Conservation (phyloP, 2,329 filamentous ascomycete genomes). For the Endoconidiophora polonica region DNA sequence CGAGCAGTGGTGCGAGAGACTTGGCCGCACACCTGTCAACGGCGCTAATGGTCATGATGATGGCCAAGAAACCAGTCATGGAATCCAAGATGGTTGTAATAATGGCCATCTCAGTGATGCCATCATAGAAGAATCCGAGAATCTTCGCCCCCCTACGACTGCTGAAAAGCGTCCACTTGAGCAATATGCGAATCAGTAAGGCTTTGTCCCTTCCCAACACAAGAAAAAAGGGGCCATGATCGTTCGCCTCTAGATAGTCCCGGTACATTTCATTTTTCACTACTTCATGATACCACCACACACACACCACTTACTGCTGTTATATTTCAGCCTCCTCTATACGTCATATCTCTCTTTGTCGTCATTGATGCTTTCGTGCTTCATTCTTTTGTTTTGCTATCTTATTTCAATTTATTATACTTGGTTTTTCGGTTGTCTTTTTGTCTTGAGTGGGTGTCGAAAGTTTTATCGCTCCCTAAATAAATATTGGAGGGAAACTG, state of each 20-base stretch:
- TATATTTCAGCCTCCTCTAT: neutral
- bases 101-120: slow-evolving; percentile 13
- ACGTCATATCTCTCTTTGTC: neutral
- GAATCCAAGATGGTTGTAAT: neutral
- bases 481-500: neutral
- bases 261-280: neutral
- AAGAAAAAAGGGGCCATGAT: too few relatives aligned
- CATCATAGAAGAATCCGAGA: slow-evolving; percentile 15
- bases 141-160: slow-evolving; percentile 15
- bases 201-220: too few relatives aligned
- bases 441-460: too few relatives aligned
- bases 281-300: too few relatives aligned
- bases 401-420: neutral
- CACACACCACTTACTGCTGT: too few relatives aligned
- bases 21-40: slow-evolving; percentile 33
- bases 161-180: slow-evolving; percentile 14
- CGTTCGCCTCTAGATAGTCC: too few relatives aligned
- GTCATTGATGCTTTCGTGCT: neutral
- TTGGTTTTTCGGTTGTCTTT: neutral
- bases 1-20: slow-evolving; percentile 73
- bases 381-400: neutral
- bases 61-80: neutral
- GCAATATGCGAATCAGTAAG: neutral
- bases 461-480: too few relatives aligned
- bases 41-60: slow-evolving; percentile 10